Percentiles rank a stretch among this genome's conserved stretches.
Evolutionary conservation across 2,329 filamentous ascomycete genomes (phyloP).

Genomic region (Stachybotrys elegans): DNA sequence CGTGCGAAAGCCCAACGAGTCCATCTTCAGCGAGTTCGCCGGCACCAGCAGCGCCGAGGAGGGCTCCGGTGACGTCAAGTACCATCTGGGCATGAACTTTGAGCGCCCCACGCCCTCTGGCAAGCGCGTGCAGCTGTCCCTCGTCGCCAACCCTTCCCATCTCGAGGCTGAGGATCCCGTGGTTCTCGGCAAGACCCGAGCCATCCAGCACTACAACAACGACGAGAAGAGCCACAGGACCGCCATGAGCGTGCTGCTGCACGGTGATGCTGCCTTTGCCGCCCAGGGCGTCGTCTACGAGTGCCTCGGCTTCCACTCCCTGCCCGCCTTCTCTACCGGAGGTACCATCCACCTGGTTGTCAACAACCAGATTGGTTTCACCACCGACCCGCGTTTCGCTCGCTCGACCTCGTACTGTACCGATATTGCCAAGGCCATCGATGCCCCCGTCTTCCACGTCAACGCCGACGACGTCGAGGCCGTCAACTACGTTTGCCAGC

Average conservation of each 20-base stretch:
- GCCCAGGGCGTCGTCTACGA: constrained; percentile 98
- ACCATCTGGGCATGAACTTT: constrained; percentile 99
- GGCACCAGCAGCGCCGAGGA: constrained; percentile 83
- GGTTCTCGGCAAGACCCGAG: constrained; percentile 93
- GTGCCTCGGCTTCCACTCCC: constrained; percentile 93
- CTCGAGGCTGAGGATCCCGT: constrained; percentile 97
- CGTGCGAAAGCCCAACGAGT: constrained; percentile 98
- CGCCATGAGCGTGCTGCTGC: constrained; percentile 92
- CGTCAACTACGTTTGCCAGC: constrained; percentile 95
- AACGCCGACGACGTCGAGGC: constrained; percentile 98
- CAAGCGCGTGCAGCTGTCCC: constrained; percentile 97
- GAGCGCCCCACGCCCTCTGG: constrained; percentile 96
- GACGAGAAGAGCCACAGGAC: constrained; percentile 85
- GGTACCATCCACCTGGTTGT: constrained; percentile 96
- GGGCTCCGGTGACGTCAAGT: constrained; percentile 98
- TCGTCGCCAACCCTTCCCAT: constrained; percentile 97
- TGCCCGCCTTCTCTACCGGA: constrained; percentile 94
- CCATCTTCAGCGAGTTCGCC: constrained; percentile 97
- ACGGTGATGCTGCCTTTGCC: constrained; percentile 96
- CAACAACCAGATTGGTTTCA: constrained; percentile 99
- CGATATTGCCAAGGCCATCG: constrained; percentile 97
- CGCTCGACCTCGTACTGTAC: constrained; percentile 98
- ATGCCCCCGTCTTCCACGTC: constrained; percentile 97
- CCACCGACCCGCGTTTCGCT: constrained; percentile 93
- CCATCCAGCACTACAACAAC: constrained; percentile 98